Evolutionary conservation across 1,284 basidiomycete species (phyloP), one percentile per base, ranked within the genome.

Genomic region (Boletus semigastroideus): DNA sequence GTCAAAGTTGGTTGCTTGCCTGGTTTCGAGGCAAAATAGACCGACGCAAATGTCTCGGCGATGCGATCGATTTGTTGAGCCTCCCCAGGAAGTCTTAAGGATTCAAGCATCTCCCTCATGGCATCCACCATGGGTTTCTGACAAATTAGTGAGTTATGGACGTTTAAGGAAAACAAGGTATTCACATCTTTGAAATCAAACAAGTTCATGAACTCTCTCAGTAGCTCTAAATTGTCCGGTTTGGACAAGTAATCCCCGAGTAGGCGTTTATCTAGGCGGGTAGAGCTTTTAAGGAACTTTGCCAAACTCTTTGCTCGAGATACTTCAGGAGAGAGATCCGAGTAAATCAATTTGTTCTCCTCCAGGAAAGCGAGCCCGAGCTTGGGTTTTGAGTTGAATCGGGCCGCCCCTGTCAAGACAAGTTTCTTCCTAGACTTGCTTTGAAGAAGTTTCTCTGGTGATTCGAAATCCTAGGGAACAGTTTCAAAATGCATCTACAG

Each of bases 361-460:
- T 95, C 91, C 34, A 97, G 75, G 71, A 92, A 95, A 5, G 90
- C 81, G n/a, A 99, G 70, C 0, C 95, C 97, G 39, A 82, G 78
- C 72, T 97, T 98, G 1, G 97, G 96, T 73, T 99, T 99, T n/a
- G 80, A 73, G 66, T 99, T 99, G 77, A 99, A 99, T 43, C 86
- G 84, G 0, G 84, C 76, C 2, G 94, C 92, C 9, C 94, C 96
- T 1, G 86, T 82, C 42, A 97, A 75, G 22, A 98, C 84, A 12
- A 95, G 74, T 40, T 88, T 87, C 72, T 99, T 99, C 63, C 84
- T 85, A 0, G 88, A 86, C 70, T 98, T 98, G 19, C 79, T 80
- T 48, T 80, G 76, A 38, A 83, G 74, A 30, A 98, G 79, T 16
- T 79, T 75, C 7, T 86, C 81, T 3, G 82, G 72, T 5, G 75